Evolutionary conservation across 345 rosid genomes (phyloP), one percentile per base, ranked within the genome.

Genomic region (Melaleuca quinquenervia): DNA sequence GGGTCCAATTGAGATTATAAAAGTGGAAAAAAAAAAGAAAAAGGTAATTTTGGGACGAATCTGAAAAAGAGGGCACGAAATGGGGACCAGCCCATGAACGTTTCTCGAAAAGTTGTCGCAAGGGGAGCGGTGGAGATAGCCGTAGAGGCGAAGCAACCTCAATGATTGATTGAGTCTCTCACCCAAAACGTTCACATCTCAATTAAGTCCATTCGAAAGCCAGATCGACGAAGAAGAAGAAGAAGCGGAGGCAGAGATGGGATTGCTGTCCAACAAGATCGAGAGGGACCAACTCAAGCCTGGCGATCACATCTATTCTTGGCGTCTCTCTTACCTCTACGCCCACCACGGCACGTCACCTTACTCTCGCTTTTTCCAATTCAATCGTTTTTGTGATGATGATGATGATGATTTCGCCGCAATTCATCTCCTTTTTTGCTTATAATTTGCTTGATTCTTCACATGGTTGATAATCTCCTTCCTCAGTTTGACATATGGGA

Each of bases 251-350:
- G 48, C 5, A 51, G 52, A 24, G 84, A 95, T 96, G 94, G 95
- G 96, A 41, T 83, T 96, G 70, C 75, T 95, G 20, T 94, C 96
- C 3, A 92, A 96, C 90, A 87, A 85, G 87, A 91, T 95, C 88
- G 51, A 76, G 11, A 91, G 90, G 83, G 94, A 94, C 26, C 87
- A 91, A 48, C 85, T 95, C 5, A 92, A 92, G 84, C 58, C 94
- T 10, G 97, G 97, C 21, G 97, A 95, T 91, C 99, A 96, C 87
- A 94, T 96, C 85, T 96, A 95, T 86, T 92, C 99, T 6, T 96
- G 98, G 97, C 91, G 97, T 58, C 87, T 74, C 51, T 95, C 92
- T 86, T 96, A 91, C 89, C 41, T 92, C 74, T 96, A 96, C 82
- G 90, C 96, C 32, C 98, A 95, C 87, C 98, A 96, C 88, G 98